Conservation (phyloP, 495 filamentous ascomycete genomes). For the Penicillium goetzii region DNA sequence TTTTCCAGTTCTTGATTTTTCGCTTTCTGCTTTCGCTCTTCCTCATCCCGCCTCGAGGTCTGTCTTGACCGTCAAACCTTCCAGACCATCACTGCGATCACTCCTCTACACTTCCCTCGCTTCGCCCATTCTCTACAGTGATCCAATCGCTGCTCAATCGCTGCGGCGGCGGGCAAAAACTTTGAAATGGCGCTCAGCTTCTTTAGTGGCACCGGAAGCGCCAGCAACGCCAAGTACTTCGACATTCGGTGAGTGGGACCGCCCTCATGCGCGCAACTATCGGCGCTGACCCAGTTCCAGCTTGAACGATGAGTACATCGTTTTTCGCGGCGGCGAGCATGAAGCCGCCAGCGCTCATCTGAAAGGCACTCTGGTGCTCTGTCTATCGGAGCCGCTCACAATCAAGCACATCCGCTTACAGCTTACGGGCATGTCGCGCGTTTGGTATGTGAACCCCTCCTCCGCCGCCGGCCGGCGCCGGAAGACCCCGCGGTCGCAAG, state of each 20-base stretch:
- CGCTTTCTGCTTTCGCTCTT: background rate
- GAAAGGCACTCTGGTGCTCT: slow-evolving; percentile 75
- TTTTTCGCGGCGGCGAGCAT: slow-evolving; percentile 73
- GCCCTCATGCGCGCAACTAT: background rate
- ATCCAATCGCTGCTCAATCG: slow-evolving; percentile 26
- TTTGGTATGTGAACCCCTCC: slow-evolving; percentile 59
- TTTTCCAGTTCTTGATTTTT: slow-evolving; percentile 15
- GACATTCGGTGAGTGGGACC: slow-evolving; percentile 54
- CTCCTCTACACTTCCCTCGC: background rate
- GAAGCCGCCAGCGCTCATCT: slow-evolving; percentile 77
- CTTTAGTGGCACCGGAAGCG: slow-evolving; percentile 51
- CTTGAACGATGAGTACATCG: slow-evolving; percentile 76
- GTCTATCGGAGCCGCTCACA: slow-evolving; percentile 67
- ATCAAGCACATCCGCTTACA: slow-evolving; percentile 74
- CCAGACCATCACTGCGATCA: background rate
- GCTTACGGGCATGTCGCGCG: slow-evolving; percentile 69
- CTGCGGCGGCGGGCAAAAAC: slow-evolving; percentile 29
- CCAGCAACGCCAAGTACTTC: slow-evolving; percentile 58
- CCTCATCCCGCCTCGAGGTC: background rate
- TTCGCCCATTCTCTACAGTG: background rate
- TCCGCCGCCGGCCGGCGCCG: background rate
- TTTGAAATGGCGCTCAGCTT: slow-evolving; percentile 55
- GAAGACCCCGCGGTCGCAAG: background rate
- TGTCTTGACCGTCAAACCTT: background rate
- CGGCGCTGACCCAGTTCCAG: slow-evolving; percentile 45